Evolutionary conservation across 192 early-diverging fungal genomes (phyloP), one percentile per base, ranked within the genome.

Genomic region (Coemansia sp.): DNA sequence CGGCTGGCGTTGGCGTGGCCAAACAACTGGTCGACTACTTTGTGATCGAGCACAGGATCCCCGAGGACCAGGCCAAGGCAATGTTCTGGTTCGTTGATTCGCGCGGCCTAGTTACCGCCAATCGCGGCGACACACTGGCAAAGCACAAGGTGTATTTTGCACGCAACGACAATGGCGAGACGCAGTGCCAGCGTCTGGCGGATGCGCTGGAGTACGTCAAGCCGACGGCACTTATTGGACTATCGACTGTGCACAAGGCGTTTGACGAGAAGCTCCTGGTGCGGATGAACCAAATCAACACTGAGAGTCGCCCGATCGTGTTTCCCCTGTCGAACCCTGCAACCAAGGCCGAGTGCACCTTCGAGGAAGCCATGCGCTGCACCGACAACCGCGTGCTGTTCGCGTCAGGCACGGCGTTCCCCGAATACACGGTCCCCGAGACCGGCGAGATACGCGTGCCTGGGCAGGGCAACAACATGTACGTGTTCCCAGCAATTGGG

Each of bases 401-500:
- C 84, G 93, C 92, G 10, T 93, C 89, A 14, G 66, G 95, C 34
- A 97, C 95, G 4, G 91, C 91, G 2, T 98, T 98, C 82, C 92
- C 95, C 23, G 63, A 85, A 23, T 89, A 88, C 65, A 84, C 74
- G 2, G 72, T 89, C 22, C 75, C 72, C 0, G 86, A 86, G 22
- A 71, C 84, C 19, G 56, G 63, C 64, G 59, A 75, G 33, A 61
- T 45, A 27, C 57, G 55, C 8, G 58, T 88, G 36, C 91, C 92
- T 3, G 94, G 90, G 6, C 91, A 94, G 73, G 92, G 91, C 48
- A 94, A 96, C 82, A 96, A 96, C 81, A 94, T 92, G 89, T 98
- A 95, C 69, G 90, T 92, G 55, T 98, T 96, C 86, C 96, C 96
- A n/a, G 89, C 93, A 52, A 86, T 98, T 37, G 96, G 96, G 5